phyloP scores from a whole-genome alignment of 306 rosid genomes.

The Vigna radiata region DNA sequence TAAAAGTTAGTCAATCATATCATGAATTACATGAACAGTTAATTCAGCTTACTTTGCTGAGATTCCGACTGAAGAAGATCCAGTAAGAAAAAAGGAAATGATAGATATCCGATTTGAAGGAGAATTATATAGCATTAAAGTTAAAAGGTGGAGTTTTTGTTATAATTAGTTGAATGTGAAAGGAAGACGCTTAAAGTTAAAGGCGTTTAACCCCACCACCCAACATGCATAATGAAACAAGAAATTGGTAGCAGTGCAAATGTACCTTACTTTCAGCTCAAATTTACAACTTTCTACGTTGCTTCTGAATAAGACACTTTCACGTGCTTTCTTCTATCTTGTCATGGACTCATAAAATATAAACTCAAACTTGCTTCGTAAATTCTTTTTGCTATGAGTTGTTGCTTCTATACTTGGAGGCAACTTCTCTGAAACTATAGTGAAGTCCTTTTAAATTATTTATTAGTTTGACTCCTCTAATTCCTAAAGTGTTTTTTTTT shows the following conservation, averaged over 20 bases:
- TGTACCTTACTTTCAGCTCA: background rate
- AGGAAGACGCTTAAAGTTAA: background rate
- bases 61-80: conserved; percentile 48
- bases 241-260: background rate
- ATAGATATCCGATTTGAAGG: conserved; percentile 31
- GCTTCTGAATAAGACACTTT: background rate
- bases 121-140: background rate
- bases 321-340: background rate
- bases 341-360: conserved; percentile 6
- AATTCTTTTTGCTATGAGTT: background rate
- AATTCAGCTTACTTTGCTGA: background rate
- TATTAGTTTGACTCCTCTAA: no score
- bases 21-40: no score
- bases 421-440: background rate
- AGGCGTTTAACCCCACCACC: background rate
- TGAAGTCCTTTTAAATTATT: background rate
- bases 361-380: background rate
- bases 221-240: background rate
- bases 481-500: background rate
- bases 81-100: conserved; percentile 39
- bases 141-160: conserved; percentile 6
- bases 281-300: background rate
- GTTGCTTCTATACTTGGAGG: background rate
- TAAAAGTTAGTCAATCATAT: background rate
- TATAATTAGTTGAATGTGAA: conserved; percentile 23